A percentile compares a stretch with the other conserved stretches of the same genome.
Evolutionary conservation across 768 basidiomycete species (phyloP).

Genomic region (Piloderma croceum): DNA sequence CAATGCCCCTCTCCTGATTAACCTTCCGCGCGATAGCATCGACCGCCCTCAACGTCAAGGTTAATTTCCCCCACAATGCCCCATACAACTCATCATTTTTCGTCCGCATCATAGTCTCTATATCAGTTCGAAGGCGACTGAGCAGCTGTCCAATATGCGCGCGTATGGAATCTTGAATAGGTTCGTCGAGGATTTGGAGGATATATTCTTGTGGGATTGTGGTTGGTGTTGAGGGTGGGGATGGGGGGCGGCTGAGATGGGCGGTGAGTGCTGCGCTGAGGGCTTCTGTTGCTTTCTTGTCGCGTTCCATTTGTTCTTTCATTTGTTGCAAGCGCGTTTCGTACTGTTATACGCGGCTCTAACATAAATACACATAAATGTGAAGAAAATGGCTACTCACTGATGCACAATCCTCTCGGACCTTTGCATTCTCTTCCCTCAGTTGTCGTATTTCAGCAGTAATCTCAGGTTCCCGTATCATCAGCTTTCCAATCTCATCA

Average conservation of each 20-base stretch:
- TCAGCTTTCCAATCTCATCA: slow-evolving; percentile 13
- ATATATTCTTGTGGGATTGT: slow-evolving; percentile 9
- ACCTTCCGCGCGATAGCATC: background rate
- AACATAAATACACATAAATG: background rate
- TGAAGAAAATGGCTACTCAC: slow-evolving; percentile 8
- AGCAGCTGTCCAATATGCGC: slow-evolving; percentile 19
- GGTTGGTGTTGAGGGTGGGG: slow-evolving; percentile 12
- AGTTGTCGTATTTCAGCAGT: background rate
- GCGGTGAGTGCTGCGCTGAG: slow-evolving; percentile 2
- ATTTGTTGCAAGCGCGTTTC: slow-evolving; percentile 15
- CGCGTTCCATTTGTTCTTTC: slow-evolving; percentile 11
- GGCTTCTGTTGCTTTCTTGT: slow-evolving; percentile 15
- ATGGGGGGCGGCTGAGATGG: slow-evolving; percentile 14
- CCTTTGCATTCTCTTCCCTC: slow-evolving; percentile 3
- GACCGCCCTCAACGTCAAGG: slow-evolving; percentile 3
- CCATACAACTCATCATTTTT: slow-evolving; percentile 22
- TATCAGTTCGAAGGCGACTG: slow-evolving; percentile 15
- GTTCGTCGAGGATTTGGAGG: slow-evolving; percentile 19
- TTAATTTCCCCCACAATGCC: slow-evolving; percentile 20
- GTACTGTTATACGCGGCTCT: slow-evolving; percentile 11
- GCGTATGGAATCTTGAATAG: slow-evolving; percentile 20
- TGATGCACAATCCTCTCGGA: background rate
- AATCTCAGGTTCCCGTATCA: slow-evolving; percentile 3
- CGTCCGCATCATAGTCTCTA: slow-evolving; percentile 18
- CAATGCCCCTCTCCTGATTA: background rate